Base-by-base conservation (phyloP, 2,329 filamentous ascomycete species). In the Phaeophleospora eucalypticola region DNA sequence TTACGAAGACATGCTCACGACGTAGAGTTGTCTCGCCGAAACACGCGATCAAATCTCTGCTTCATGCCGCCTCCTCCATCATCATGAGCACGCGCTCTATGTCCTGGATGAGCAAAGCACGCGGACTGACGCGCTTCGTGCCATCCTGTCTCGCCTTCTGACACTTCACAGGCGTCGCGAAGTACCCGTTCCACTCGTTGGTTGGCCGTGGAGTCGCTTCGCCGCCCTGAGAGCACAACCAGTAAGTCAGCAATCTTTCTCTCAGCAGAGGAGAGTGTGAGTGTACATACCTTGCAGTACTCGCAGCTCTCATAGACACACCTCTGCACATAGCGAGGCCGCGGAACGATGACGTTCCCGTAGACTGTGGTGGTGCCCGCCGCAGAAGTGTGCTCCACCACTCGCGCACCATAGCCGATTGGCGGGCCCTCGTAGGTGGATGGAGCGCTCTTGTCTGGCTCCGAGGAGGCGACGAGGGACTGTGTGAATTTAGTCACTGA, bases 321-420 rank as follows among this genome's bases (percentile, higher is more conserved):
- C 16, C 17, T 8, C 36, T 18, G n/a, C 12, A 37, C 16, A 19
- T 17, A 37, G 6, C 7, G 16, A 7, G 44, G 38, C 3, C 44
- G 44, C 1, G 44, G 44, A 2, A 32, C 44, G 14, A 40, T 12
- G 17, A 41, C 2, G 12, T 6, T 44, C 19, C 41, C 37, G 32
- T 29, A 27, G 9, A 29, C 18, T 27, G 21, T 19, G 29, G 3
- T 36, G n/a, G 15, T 36, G 33, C 32, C 15, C 29, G 41, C 36
- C 10, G 10, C 7, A 8, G 36, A 41, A 8, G 27, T 19, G 38
- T 49, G 47, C 17, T 24, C 8, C 33, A 43, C 18, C 33, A 40
- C 21, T 21, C 37, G 29, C 24, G 43, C 43, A 8, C 36, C 29
- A 35, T 32, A 50, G 21, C 48, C 43, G 36, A 50, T 50, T 14